Evolutionary conservation across 2,329 filamentous ascomycete genomes (phyloP).

Genomic region (Coniochaeta sp.): DNA sequence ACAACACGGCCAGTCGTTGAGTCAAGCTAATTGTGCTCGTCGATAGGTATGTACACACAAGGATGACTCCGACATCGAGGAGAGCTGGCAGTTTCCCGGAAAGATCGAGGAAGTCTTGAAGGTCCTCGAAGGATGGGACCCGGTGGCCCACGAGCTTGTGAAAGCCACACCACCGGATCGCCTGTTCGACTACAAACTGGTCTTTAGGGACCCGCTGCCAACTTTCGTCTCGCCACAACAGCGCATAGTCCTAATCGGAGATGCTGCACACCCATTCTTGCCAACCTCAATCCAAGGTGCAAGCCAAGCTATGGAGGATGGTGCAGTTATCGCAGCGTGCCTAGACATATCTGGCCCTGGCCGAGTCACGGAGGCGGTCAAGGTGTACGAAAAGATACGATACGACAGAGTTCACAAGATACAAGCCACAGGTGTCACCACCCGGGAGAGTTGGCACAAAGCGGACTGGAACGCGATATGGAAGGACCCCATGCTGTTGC

Average conservation of each 20-base stretch:
- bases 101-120: slow-evolving; percentile 32
- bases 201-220: slow-evolving; percentile 31
- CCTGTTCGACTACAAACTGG: slow-evolving; percentile 28
- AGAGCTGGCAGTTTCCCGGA: slow-evolving; percentile 35
- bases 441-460: slow-evolving; percentile 43
- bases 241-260: slow-evolving; percentile 36
- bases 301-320: slow-evolving; percentile 40
- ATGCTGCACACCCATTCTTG: slow-evolving; percentile 40
- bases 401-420: slow-evolving; percentile 33
- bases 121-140: slow-evolving; percentile 38
- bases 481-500: slow-evolving; percentile 33
- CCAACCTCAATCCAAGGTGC: slow-evolving; percentile 38
- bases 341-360: slow-evolving; percentile 16
- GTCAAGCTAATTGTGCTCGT: no score
- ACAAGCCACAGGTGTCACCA: slow-evolving; percentile 36
- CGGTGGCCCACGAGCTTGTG: slow-evolving; percentile 36
- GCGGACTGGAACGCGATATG: slow-evolving; percentile 38
- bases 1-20: no score
- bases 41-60: slow-evolving; percentile 32
- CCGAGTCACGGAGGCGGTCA: slow-evolving; percentile 16
- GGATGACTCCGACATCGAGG: slow-evolving; percentile 37
- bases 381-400: slow-evolving; percentile 29
- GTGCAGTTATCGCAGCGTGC: slow-evolving; percentile 33
- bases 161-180: slow-evolving; percentile 28
- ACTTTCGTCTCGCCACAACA: slow-evolving; percentile 30